Conservation (phyloP, 177 flowering plant genomes). For the Tripterygium wilfordii region DNA sequence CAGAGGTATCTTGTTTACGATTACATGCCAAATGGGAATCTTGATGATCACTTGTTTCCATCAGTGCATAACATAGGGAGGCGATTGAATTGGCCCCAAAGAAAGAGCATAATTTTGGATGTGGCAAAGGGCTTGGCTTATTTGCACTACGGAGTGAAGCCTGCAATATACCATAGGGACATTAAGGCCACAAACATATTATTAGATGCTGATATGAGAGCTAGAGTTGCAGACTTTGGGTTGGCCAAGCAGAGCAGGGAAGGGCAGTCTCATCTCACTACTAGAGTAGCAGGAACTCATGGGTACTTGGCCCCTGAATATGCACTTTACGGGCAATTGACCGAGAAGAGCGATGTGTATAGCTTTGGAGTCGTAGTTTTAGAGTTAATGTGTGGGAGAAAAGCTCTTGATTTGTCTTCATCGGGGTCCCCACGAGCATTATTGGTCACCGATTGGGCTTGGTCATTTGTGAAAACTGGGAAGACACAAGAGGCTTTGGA, state of each 20-base stretch:
- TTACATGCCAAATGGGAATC: conserved; percentile 70
- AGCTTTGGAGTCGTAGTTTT: conserved; percentile 70
- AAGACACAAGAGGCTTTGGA: conserved; percentile 40
- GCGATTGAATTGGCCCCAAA: conserved; percentile 54
- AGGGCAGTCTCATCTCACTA: conserved; percentile 74
- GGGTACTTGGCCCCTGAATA: conserved; percentile 79
- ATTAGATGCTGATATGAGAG: conserved; percentile 56
- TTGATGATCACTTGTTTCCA: conserved; percentile 48
- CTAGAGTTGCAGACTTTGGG: conserved; percentile 76
- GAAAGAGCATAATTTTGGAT: conserved; percentile 60
- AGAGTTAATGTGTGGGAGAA: conserved; percentile 73
- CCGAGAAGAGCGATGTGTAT: conserved; percentile 78
- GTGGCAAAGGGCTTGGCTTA: conserved; percentile 69
- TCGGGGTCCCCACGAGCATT: conserved; percentile 34
- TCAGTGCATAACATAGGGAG: conserved; percentile 4
- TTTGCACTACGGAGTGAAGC: conserved; percentile 70
- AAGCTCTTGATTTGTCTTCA: conserved; percentile 52
- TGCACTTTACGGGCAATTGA: conserved; percentile 64
- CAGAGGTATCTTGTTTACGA: conserved; percentile 64
- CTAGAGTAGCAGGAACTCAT: conserved; percentile 72
- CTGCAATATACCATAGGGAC: conserved; percentile 65
- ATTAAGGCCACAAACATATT: conserved; percentile 67
- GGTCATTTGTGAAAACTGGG: conserved; percentile 60
- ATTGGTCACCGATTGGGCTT: conserved; percentile 65
- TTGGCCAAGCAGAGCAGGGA: conserved; percentile 57